A percentile compares a stretch with the other conserved stretches of the same genome.
Evolutionary conservation across 192 early-diverging fungal species (phyloP).

Genomic region (Polychytrium aggregatum): DNA sequence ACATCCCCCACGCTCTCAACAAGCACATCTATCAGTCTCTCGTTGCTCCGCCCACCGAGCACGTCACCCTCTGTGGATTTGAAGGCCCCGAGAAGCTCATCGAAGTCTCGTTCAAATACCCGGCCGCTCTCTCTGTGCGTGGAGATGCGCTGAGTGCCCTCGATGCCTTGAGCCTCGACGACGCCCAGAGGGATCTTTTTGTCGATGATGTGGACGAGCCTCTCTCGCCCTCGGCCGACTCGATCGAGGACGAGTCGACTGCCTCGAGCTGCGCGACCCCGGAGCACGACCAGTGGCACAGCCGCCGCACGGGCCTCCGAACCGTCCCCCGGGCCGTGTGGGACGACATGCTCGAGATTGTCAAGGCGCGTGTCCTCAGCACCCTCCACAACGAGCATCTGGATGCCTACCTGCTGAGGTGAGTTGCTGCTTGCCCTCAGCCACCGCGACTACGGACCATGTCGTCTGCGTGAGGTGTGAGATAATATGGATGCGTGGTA

Average conservation of each 20-base stretch:
- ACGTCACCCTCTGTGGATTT: conserved; percentile 52
- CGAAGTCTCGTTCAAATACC: conserved; percentile 82
- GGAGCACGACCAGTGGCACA: conserved; percentile 23
- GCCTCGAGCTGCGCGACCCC: conserved; percentile 14
- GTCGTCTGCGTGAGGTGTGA: no score
- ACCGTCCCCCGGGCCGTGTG: conserved; percentile 63
- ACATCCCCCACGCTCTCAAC: no score
- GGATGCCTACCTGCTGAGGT: conserved; percentile 87
- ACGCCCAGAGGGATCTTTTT: conserved; percentile 5
- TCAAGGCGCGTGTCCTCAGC: conserved; percentile 86
- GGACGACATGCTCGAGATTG: conserved; percentile 88
- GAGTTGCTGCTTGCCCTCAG: no score
- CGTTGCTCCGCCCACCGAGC: no score
- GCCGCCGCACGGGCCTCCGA: conserved; percentile 50
- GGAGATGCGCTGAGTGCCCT: no score
- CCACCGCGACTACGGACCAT: no score
- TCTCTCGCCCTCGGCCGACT: background rate
- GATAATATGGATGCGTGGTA: no score
- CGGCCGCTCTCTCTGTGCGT: background rate
- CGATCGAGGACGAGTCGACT: conserved; percentile 5
- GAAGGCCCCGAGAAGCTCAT: conserved; percentile 98
- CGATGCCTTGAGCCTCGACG: conserved; percentile 3
- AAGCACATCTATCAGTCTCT: no score
- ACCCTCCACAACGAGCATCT: conserved; percentile 69
- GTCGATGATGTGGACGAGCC: conserved; percentile 7